A percentile compares a stretch with the other conserved stretches of the same genome.
Conservation (phyloP, 2,329 filamentous ascomycete genomes). For the Zasmidium citrigriseum region DNA sequence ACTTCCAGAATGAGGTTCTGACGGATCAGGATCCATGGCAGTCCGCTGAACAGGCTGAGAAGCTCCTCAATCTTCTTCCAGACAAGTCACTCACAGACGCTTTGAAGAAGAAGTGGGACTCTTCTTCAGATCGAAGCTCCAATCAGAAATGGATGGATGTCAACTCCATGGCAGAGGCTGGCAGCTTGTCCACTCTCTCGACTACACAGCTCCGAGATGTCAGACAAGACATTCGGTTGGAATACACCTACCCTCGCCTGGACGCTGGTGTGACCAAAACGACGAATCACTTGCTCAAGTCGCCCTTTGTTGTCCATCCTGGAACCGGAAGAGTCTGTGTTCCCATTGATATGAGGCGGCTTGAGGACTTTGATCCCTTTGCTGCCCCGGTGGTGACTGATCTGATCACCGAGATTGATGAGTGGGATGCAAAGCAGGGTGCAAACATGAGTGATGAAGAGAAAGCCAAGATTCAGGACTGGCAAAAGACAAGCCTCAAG, state of each 20-base stretch:
- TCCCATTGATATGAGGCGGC: conserved; percentile 74
- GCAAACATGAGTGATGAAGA: conserved; percentile 45
- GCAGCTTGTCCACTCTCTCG: conserved; percentile 64
- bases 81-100: conserved; percentile 76
- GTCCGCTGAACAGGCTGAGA: conserved; percentile 67
- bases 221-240: conserved; percentile 93
- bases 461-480: conserved; percentile 68
- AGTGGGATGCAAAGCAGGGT: conserved; percentile 61
- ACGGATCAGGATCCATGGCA: conserved; percentile 84
- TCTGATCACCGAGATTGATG: conserved; percentile 81
- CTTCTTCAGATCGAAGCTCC: conserved; percentile 74
- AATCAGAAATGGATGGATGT: conserved; percentile 92
- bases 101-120: conserved; percentile 87
- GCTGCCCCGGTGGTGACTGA: conserved; percentile 85
- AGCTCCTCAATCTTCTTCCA: conserved; percentile 80
- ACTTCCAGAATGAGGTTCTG: conserved; percentile 84
- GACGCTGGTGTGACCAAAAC: conserved; percentile 98
- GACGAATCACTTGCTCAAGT: conserved; percentile 95
- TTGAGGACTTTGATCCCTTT: conserved; percentile 85
- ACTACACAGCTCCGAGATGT: conserved; percentile 73
- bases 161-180: conserved; percentile 76
- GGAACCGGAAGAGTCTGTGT: conserved; percentile 94
- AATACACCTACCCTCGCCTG: conserved; percentile 96
- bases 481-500: conserved; percentile 95
- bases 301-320: conserved; percentile 93